These are phyloP conservation scores for Sanguinoderma infundibulare DNA, from an alignment of 1,284 basidiomycete species.

Conservation along the genomic window DNA sequence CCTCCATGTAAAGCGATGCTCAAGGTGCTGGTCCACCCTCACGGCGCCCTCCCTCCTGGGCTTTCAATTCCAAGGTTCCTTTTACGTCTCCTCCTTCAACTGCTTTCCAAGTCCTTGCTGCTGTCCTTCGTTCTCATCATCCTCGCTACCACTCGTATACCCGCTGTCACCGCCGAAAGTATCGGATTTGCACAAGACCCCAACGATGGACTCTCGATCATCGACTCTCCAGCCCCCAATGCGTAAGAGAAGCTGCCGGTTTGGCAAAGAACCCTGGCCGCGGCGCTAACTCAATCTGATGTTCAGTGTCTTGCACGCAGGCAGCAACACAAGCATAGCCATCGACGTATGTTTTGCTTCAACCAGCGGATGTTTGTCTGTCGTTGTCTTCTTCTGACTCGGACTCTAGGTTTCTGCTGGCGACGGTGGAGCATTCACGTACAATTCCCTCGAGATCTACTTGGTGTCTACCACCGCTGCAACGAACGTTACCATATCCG, in stretches of 20 bases:
- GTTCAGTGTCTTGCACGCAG: conserved; percentile 36
- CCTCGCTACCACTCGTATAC: conserved; percentile 9
- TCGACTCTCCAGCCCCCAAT: conserved; percentile 48
- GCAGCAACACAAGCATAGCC: conserved; percentile 44
- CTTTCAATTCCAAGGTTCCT: background rate
- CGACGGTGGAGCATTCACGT: conserved; percentile 44
- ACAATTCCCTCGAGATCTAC: conserved; percentile 51
- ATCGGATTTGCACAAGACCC: conserved; percentile 45
- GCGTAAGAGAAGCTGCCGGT: conserved; percentile 39
- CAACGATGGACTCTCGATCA: conserved; percentile 53
- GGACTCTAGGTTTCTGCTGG: conserved; percentile 44
- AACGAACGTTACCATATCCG: conserved; percentile 51
- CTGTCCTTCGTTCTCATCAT: conserved; percentile 18
- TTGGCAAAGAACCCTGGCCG: background rate
- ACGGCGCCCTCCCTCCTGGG: conserved; percentile 15
- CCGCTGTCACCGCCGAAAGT: conserved; percentile 31
- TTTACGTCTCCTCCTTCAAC: conserved; percentile 9
- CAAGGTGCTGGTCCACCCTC: conserved; percentile 28
- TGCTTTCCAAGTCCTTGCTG: conserved; percentile 4
- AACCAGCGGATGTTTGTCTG: too few species aligned
- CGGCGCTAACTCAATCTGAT: conserved; percentile 3
- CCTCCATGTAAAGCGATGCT: conserved; percentile 25
- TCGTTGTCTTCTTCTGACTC: background rate
- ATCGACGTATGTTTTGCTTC: conserved; percentile 43
- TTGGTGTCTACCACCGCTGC: conserved; percentile 47